These are phyloP conservation scores for Chlorella variabilis DNA, from an alignment of 163 green algal genomes.

Conservation along the genomic window DNA sequence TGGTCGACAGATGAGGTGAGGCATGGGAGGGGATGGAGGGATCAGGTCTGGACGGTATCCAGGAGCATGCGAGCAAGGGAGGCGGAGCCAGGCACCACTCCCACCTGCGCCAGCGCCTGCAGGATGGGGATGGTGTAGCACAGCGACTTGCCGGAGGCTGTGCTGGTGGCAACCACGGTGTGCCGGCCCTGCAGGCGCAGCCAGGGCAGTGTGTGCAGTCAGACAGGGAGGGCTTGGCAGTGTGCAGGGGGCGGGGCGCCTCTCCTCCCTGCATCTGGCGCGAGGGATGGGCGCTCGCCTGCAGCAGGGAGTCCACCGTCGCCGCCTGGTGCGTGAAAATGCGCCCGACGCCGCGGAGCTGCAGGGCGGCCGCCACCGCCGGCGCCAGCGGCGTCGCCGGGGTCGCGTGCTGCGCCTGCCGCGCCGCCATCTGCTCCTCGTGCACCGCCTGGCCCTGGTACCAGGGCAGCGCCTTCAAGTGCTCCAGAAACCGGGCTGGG, in stretches of 20 bases:
- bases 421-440: constrained; percentile 59
- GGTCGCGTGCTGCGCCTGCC: constrained; percentile 43
- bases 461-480: constrained; percentile 75
- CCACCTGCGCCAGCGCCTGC: constrained; percentile 56
- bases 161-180: constrained; percentile 89
- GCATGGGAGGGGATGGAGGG: no score
- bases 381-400: constrained; percentile 46
- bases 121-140: constrained; percentile 93
- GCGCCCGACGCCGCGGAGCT: constrained; percentile 47
- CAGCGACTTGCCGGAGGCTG: constrained; percentile 92
- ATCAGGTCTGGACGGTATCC: no score
- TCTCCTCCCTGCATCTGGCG: no score
- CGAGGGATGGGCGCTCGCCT: no score
- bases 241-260: no score
- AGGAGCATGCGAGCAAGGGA: no score
- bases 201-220: not conserved
- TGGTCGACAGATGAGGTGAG: no score
- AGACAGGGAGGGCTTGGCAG: not conserved
- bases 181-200: constrained; percentile 52
- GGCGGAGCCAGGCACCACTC: no score
- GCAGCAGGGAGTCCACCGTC: constrained; percentile 70
- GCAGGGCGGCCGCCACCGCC: constrained; percentile 54
- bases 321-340: constrained; percentile 81
- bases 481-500: constrained; percentile 61
- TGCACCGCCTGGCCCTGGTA: constrained; percentile 70